Conservation (phyloP, 2,329 filamentous ascomycete species). For the Penicillium sp. region DNA sequence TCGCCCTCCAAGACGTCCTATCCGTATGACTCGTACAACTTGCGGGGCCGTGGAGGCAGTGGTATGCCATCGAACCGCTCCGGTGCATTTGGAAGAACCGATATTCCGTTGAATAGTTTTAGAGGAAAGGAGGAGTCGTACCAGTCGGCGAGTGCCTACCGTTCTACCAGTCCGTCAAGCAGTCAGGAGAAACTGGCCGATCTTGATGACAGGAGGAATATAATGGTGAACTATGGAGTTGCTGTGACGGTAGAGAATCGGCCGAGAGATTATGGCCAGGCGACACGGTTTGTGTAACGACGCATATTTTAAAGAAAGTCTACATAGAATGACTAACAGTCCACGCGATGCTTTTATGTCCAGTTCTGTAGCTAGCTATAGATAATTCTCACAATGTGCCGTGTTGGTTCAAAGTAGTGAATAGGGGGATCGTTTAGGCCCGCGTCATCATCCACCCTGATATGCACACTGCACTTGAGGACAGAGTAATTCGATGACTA, state of each 20-base stretch:
- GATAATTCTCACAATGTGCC: not conserved
- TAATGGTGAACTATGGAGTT: conserved; percentile 13
- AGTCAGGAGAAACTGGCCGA: conserved; percentile 14
- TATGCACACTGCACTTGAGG: too few relatives aligned
- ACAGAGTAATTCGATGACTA: too few relatives aligned
- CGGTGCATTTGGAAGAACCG: not conserved
- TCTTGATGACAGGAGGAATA: conserved; percentile 1
- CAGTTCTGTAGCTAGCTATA: not conserved
- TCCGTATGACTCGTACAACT: conserved; percentile 7
- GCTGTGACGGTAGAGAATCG: conserved; percentile 20
- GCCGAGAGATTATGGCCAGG: conserved; percentile 1
- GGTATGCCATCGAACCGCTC: conserved; percentile 6
- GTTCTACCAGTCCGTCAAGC: conserved; percentile 9
- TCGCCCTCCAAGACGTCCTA: conserved; percentile 9
- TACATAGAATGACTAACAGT: too few relatives aligned
- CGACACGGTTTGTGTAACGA: not conserved
- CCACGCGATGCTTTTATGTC: not conserved
- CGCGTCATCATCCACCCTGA: too few relatives aligned
- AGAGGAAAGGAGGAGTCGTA: conserved; percentile 3
- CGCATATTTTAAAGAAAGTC: not conserved
- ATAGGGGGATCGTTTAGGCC: too few relatives aligned
- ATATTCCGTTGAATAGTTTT: conserved; percentile 1
- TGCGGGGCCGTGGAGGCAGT: not conserved
- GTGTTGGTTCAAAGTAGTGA: too few relatives aligned
- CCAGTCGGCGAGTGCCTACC: conserved; percentile 4